phyloP scores from a whole-genome alignment of 1,139 yeast species.

The Saccharomyces hybrid region DNA sequence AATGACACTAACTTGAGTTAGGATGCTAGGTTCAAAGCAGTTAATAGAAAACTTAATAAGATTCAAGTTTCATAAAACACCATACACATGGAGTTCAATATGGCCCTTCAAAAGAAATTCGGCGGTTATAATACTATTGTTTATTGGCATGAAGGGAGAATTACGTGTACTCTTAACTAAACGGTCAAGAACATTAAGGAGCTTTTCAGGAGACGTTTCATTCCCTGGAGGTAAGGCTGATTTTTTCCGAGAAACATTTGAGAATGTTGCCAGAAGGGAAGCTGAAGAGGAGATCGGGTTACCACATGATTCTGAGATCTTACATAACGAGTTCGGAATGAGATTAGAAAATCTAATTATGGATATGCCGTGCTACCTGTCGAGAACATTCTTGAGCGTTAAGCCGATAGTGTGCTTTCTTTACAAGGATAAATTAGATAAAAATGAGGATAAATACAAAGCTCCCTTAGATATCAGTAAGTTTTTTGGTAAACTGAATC shows the following conservation, averaged over 20 bases:
- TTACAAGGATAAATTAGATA: slow-evolving; percentile 29
- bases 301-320: slow-evolving; percentile 41
- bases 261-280: slow-evolving; percentile 71
- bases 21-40: not conserved
- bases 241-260: slow-evolving; percentile 52
- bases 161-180: slow-evolving; percentile 69
- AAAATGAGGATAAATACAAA: slow-evolving; percentile 34
- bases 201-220: slow-evolving; percentile 82
- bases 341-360: slow-evolving; percentile 29
- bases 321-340: slow-evolving; percentile 44
- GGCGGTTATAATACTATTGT: slow-evolving; percentile 64
- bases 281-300: slow-evolving; percentile 83
- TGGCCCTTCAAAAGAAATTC: slow-evolving; percentile 51
- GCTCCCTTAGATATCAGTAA: slow-evolving; percentile 21
- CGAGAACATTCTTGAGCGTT: slow-evolving; percentile 75
- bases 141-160: slow-evolving; percentile 65
- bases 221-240: slow-evolving; percentile 89
- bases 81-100: slow-evolving; percentile 8
- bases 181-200: slow-evolving; percentile 57
- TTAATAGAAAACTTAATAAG: not conserved
- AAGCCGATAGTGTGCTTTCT: slow-evolving; percentile 73
- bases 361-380: slow-evolving; percentile 61
- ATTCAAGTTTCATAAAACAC: not conserved
- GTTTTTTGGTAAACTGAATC: slow-evolving; percentile 41
- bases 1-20: not conserved